Conservation (phyloP, 1,284 basidiomycete genomes). For the Ganoderma multipileum region DNA sequence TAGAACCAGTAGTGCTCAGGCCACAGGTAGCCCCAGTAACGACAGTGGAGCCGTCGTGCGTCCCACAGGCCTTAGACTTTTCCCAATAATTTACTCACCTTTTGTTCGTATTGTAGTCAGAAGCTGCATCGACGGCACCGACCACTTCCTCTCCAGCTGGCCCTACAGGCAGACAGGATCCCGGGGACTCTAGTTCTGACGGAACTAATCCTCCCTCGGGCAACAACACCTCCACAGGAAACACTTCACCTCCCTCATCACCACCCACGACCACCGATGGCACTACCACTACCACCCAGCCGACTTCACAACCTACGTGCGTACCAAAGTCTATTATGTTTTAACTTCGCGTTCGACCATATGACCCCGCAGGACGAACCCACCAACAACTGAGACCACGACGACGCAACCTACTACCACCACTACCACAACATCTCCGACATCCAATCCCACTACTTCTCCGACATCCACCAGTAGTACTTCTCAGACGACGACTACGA, state of each 20-base stretch:
- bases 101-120: neutral
- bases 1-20: neutral
- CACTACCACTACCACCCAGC: neutral
- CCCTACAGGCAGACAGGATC: neutral
- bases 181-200: neutral
- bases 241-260: neutral
- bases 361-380: neutral
- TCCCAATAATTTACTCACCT: neutral
- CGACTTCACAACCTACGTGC: conserved; percentile 12
- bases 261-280: neutral
- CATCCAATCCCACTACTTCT: conserved; percentile 1
- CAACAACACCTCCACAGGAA: neutral
- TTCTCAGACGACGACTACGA: neutral
- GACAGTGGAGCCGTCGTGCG: conserved; percentile 1
- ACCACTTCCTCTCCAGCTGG: conserved; percentile 14
- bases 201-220: neutral
- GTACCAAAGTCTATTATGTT: neutral
- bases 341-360: neutral
- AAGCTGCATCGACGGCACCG: neutral
- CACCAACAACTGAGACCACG: neutral
- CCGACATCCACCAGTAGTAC: neutral
- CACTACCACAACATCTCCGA: neutral
- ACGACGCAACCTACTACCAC: neutral
- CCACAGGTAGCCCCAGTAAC: conserved; percentile 3
- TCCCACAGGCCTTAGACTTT: neutral